Percentiles rank a stretch among this genome's conserved stretches.
Conservation (phyloP, 2,329 filamentous ascomycete genomes). For the Lasiodiplodia hormozganensis region DNA sequence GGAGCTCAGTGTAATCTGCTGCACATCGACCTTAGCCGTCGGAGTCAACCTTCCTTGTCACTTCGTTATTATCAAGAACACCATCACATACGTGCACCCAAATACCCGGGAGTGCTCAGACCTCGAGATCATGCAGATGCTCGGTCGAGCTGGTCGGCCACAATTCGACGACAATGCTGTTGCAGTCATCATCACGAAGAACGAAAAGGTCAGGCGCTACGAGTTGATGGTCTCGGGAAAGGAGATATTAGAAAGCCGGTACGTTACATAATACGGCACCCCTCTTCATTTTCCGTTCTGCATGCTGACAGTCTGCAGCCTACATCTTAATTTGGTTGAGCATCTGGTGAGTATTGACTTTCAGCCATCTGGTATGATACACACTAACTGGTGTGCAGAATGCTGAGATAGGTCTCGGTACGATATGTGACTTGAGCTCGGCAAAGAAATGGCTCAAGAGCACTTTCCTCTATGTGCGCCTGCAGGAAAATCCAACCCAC, state of each 20-base stretch:
- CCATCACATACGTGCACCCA: slow-evolving; percentile 61
- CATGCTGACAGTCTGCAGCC: slow-evolving; percentile 45
- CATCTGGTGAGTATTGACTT: slow-evolving; percentile 60
- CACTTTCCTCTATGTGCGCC: slow-evolving; percentile 79
- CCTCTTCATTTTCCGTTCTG: too few species aligned
- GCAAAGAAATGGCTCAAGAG: slow-evolving; percentile 77
- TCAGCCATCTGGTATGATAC: not conserved
- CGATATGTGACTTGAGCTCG: slow-evolving; percentile 67
- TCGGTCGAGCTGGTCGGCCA: slow-evolving; percentile 81
- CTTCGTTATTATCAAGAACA: slow-evolving; percentile 83
- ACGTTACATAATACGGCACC: slow-evolving; percentile 19
- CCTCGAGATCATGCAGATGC: slow-evolving; percentile 89
- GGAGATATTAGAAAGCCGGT: slow-evolving; percentile 76
- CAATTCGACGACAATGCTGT: slow-evolving; percentile 80
- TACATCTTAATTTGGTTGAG: slow-evolving; percentile 81
- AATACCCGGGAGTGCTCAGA: slow-evolving; percentile 75
- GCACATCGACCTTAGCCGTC: slow-evolving; percentile 83
- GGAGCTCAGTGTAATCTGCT: slow-evolving; percentile 81
- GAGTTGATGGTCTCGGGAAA: slow-evolving; percentile 76
- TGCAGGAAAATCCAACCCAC: slow-evolving; percentile 72
- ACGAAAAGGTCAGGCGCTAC: slow-evolving; percentile 70
- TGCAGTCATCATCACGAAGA: slow-evolving; percentile 79
- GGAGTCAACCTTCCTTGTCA: slow-evolving; percentile 86
- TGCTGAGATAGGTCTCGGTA: slow-evolving; percentile 80
- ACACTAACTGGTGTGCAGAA: slow-evolving; percentile 55